Evolutionary conservation across 192 early-diverging fungal species (phyloP).

Genomic region (Coemansia sp.): DNA sequence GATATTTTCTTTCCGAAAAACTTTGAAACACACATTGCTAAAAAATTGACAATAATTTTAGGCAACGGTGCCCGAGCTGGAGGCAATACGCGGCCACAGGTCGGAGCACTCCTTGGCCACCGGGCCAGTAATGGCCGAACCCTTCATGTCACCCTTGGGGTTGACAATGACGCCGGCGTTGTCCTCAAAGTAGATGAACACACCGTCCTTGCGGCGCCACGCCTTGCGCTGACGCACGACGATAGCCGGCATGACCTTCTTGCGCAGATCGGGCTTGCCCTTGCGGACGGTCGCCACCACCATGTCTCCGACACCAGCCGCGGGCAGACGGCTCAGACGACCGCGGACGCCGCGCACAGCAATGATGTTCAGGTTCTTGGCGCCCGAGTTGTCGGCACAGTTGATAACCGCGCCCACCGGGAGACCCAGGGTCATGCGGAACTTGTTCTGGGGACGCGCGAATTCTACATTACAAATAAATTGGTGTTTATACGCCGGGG

Average conservation of each 20-base stretch:
- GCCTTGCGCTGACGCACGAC: conserved; percentile 99
- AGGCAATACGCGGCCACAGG: conserved; percentile 99
- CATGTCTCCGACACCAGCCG: conserved; percentile 99
- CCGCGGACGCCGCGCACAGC: conserved; percentile 95
- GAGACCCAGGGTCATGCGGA: conserved; percentile 99
- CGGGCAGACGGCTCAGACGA: conserved; percentile 95
- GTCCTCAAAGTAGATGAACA: conserved; percentile 99
- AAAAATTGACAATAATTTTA: conserved; percentile 35
- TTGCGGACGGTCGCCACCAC: conserved; percentile 99
- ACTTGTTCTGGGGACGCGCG: conserved; percentile 83
- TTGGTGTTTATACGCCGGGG: no score
- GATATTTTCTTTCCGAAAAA: no score
- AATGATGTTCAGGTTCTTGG: conserved; percentile 99
- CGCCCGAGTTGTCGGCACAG: conserved; percentile 99
- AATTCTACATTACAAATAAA: conserved; percentile 13
- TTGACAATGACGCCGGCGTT: conserved; percentile 99
- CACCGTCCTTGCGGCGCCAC: conserved; percentile 98
- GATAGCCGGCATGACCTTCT: conserved; percentile 99
- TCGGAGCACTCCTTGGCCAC: conserved; percentile 99
- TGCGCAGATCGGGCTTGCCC: conserved; percentile 99
- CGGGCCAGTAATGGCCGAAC: conserved; percentile 99
- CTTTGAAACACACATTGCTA: conserved; percentile 5
- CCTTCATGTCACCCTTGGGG: conserved; percentile 99
- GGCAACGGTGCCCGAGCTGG: conserved; percentile 79
- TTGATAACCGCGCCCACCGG: conserved; percentile 97